Evolutionary conservation across 2,329 filamentous ascomycete species (phyloP).

Genomic region (Sporothrix brasiliensis): DNA sequence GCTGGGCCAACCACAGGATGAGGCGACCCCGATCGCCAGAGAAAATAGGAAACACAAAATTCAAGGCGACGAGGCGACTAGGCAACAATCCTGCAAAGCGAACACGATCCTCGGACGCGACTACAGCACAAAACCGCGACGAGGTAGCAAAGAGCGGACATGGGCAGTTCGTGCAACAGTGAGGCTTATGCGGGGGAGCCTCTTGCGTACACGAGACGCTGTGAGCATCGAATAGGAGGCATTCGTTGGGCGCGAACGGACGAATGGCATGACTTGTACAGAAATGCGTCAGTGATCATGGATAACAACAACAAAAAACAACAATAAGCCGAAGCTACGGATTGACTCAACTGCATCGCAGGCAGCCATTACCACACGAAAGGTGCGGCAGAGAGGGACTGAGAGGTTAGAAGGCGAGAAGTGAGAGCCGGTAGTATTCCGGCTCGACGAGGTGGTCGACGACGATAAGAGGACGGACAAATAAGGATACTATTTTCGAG

Average conservation of each 20-base stretch:
- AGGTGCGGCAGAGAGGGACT: neutral
- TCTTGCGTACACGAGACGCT: too few species aligned
- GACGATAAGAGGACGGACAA: too few species aligned
- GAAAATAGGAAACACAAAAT: neutral
- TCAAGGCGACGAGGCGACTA: conserved; percentile 3
- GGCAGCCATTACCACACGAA: neutral
- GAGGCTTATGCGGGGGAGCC: neutral
- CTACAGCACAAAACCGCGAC: neutral
- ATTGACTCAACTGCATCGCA: neutral
- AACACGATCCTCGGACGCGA: neutral
- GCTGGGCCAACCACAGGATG: neutral
- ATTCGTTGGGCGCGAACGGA: neutral
- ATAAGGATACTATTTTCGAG: too few species aligned
- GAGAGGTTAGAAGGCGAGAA: neutral
- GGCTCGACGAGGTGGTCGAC: too few species aligned
- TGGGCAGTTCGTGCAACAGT: neutral
- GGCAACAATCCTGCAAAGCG: neutral
- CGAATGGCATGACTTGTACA: neutral
- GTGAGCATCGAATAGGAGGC: neutral
- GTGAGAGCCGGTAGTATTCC: neutral
- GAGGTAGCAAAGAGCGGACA: neutral
- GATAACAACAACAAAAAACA: neutral
- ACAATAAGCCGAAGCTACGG: neutral
- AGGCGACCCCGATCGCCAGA: neutral
- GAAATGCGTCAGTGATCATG: neutral